Evolutionary conservation across 1,284 basidiomycete genomes (phyloP).

Genomic region (Pascua guehoae): DNA sequence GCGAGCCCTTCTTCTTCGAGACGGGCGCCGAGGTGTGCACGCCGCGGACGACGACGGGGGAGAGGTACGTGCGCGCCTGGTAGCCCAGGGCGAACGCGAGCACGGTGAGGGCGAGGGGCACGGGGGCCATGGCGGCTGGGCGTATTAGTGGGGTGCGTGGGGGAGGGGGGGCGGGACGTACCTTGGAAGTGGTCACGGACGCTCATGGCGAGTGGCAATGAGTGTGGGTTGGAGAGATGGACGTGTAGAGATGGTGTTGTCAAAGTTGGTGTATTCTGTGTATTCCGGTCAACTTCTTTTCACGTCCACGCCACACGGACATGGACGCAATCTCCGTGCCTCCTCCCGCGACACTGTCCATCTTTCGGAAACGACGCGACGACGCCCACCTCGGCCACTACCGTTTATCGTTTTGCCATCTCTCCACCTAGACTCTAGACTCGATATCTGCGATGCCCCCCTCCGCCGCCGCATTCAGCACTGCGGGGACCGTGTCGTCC

Average conservation of each 20-base stretch:
- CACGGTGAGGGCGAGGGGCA: conserved; percentile 12
- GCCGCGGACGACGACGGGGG: conserved; percentile 11
- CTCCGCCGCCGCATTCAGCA: conserved; percentile 28
- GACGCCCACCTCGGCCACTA: neutral
- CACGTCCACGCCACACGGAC: neutral
- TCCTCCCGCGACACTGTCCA: neutral
- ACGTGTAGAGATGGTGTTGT: neutral
- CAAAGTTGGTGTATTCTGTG: neutral
- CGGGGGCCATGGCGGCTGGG: conserved; percentile 8
- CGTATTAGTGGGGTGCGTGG: conserved; percentile 1
- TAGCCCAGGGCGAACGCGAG: conserved; percentile 18
- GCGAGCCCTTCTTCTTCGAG: neutral
- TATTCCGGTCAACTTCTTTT: neutral
- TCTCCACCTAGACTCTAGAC: neutral
- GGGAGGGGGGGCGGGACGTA: neutral
- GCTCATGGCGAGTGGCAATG: conserved; percentile 10
- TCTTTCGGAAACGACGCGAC: neutral
- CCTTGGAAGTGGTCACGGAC: conserved; percentile 12
- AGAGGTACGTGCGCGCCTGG: conserved; percentile 9
- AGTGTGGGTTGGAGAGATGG: too few species aligned
- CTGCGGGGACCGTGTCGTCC: conserved; percentile 41
- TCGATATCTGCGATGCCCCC: conserved; percentile 1
- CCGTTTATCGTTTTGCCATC: neutral
- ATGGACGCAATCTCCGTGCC: neutral
- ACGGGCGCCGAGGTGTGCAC: neutral